A percentile compares a stretch with the other conserved stretches of the same genome.
Evolutionary conservation across 495 filamentous ascomycete species (phyloP).

Genomic region (Penicillium parvum): DNA sequence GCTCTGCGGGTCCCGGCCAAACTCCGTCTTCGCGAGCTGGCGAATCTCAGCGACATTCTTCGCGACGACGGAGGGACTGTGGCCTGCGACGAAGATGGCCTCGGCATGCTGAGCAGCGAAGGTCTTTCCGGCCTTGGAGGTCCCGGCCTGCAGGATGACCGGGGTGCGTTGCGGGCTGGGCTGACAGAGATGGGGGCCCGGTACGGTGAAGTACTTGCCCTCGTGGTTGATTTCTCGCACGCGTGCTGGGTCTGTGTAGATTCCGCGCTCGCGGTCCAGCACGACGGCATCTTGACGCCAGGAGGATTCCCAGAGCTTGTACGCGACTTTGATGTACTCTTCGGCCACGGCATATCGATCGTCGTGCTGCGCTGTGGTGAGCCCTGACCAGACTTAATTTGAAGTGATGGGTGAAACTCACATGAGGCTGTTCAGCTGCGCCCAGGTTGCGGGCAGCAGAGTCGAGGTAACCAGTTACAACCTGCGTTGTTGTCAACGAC

Average conservation of each 20-base stretch:
- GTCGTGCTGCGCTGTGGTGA: conserved; percentile 49
- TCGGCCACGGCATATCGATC: conserved; percentile 63
- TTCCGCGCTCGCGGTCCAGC: conserved; percentile 48
- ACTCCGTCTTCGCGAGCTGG: conserved; percentile 37
- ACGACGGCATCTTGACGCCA: conserved; percentile 65
- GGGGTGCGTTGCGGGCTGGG: conserved; percentile 64
- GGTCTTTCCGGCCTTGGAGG: conserved; percentile 55
- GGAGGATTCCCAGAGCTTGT: conserved; percentile 66
- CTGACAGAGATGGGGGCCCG: conserved; percentile 60
- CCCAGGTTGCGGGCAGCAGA: conserved; percentile 62
- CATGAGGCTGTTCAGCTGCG: conserved; percentile 46
- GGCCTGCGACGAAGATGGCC: conserved; percentile 49
- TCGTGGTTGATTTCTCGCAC: conserved; percentile 62
- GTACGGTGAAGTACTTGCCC: conserved; percentile 62
- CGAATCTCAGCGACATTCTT: conserved; percentile 50
- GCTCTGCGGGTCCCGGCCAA: conserved; percentile 44
- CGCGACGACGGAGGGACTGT: conserved; percentile 42
- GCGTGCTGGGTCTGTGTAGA: conserved; percentile 56
- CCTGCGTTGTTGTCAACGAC: conserved; percentile 20
- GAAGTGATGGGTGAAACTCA: conserved; percentile 11
- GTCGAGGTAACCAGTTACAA: conserved; percentile 66
- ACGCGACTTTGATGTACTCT: conserved; percentile 65
- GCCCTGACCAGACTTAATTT: not conserved
- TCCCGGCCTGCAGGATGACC: conserved; percentile 61
- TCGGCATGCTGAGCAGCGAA: conserved; percentile 61